phyloP scores from a whole-genome alignment of 148 eudicot species.

The Gaultheria prostrata region DNA sequence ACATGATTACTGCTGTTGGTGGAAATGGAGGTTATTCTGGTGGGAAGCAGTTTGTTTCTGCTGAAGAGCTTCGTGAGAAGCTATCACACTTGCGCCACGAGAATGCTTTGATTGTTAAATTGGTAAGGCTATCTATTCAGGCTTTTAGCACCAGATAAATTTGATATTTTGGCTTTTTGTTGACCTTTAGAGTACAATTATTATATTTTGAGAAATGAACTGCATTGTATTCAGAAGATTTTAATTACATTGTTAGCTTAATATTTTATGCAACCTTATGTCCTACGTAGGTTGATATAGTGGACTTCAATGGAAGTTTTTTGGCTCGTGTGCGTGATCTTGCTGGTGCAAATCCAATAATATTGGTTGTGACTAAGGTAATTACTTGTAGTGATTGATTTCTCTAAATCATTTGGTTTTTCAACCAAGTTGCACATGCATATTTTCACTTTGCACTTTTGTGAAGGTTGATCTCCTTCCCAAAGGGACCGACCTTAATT shows the following conservation, averaged over 20 bases:
- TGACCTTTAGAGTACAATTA: background rate
- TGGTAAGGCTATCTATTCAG: constrained; percentile 37
- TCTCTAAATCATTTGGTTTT: background rate
- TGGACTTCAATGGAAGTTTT: constrained; percentile 96
- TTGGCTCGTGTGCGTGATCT: constrained; percentile 90
- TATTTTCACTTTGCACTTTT: constrained; percentile 18
- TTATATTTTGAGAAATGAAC: background rate
- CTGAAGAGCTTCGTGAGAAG: constrained; percentile 88
- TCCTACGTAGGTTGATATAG: constrained; percentile 74
- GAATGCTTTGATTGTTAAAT: constrained; percentile 85
- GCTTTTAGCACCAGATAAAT: background rate
- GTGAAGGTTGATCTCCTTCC: constrained; percentile 97
- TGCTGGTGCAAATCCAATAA: constrained; percentile 94
- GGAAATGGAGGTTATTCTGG: constrained; percentile 98
- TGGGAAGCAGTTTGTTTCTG: constrained; percentile 89
- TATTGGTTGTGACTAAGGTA: constrained; percentile 93
- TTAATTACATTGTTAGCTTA: constrained; percentile 2
- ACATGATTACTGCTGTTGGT: constrained; percentile 96
- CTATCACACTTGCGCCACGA: constrained; percentile 87
- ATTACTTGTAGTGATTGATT: background rate
- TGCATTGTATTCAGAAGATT: background rate
- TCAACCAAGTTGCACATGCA: background rate
- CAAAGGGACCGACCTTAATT: constrained; percentile 85
- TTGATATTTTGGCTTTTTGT: background rate
- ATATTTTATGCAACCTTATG: background rate